Base-by-base conservation (phyloP, 352 stramenopile species). In the Pythium plurisporium region DNA sequence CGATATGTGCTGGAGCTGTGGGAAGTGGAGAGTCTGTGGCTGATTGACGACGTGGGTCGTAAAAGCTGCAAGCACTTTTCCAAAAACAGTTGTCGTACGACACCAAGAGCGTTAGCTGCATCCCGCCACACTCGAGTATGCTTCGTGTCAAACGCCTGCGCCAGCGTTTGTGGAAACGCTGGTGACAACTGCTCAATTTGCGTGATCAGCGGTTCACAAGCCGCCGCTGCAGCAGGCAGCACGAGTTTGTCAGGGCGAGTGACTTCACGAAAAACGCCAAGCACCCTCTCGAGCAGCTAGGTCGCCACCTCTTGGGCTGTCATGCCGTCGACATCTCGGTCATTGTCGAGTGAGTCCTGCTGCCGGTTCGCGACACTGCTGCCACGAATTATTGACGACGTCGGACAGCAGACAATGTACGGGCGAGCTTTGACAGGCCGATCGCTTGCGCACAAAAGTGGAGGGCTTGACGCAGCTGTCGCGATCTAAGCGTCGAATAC, bases 221-320 rank as follows among this genome's bases (percentile, higher is more conserved):
- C 36, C 3, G 26, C 26, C 2, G 43, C 43, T 11, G 44, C 44
- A 30, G 20, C 10, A 7, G 34, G 54, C 0, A 22, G 43, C 17
- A 62, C 37, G 3, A 62, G 44, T n/a, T 62, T 62, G 26, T 62
- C 54, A 8, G 54, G 61, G 31, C 62, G 52, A 0, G 54, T 73
- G 9, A 49, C 45, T 4, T 59, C 46, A 20, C 59, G 56, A 14
- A 70, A 38, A 12, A 69, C 22, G 11, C 36, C 22, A 6, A 61
- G 19, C 4, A 62, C 48, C 29, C 64, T 44, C 3, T 11, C 20
- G 12, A 62, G 2, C 6, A 59, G 17, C 9, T 52, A 63, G 30
- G n/a, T 17, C 22, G 53, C 48, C 10, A 52, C 44, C 10, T 57
- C 23, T 19, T 34, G 14, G 11, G 48, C 31, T 4, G 27, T 34